phyloP scores from a whole-genome alignment of 2,329 filamentous ascomycete species.

The Podosphaera aphanis region DNA sequence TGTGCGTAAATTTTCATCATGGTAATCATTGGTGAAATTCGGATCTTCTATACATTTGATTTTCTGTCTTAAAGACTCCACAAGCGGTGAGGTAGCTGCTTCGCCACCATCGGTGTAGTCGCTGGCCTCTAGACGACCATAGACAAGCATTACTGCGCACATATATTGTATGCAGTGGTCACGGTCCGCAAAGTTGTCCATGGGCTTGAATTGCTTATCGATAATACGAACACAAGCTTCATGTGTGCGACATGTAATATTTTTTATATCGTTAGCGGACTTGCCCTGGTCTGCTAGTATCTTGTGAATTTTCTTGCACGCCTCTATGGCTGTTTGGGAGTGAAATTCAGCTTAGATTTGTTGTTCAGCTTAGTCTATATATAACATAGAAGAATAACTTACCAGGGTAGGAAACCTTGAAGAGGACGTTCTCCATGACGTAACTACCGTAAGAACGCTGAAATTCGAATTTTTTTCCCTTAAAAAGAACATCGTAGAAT shows the following conservation, averaged over 20 bases:
- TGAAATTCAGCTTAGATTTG: conserved; percentile 59
- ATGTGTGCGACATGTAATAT: conserved; percentile 82
- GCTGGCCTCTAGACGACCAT: conserved; percentile 73
- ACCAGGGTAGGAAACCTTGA: conserved; percentile 98
- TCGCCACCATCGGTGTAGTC: conserved; percentile 89
- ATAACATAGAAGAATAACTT: conserved; percentile 15
- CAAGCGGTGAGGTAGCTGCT: conserved; percentile 68
- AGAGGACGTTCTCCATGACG: conserved; percentile 99
- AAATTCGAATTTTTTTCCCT: conserved; percentile 87
- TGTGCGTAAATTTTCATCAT: conserved; percentile 75
- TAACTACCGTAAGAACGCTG: conserved; percentile 93
- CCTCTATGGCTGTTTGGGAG: conserved; percentile 94
- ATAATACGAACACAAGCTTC: conserved; percentile 98
- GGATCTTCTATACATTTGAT: conserved; percentile 94
- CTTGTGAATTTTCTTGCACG: conserved; percentile 67
- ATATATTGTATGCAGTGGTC: conserved; percentile 99
- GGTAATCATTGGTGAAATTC: conserved; percentile 86
- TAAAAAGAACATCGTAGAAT: conserved; percentile 96
- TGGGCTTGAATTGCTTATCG: conserved; percentile 98
- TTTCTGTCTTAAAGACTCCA: conserved; percentile 78
- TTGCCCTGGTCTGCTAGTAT: conserved; percentile 69
- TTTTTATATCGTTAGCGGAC: conserved; percentile 80
- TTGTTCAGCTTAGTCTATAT: conserved; percentile 8
- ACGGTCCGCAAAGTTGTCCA: conserved; percentile 99
- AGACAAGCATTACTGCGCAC: conserved; percentile 87